phyloP scores from a whole-genome alignment of 1,284 basidiomycete species.

The Sutorius eximius region DNA sequence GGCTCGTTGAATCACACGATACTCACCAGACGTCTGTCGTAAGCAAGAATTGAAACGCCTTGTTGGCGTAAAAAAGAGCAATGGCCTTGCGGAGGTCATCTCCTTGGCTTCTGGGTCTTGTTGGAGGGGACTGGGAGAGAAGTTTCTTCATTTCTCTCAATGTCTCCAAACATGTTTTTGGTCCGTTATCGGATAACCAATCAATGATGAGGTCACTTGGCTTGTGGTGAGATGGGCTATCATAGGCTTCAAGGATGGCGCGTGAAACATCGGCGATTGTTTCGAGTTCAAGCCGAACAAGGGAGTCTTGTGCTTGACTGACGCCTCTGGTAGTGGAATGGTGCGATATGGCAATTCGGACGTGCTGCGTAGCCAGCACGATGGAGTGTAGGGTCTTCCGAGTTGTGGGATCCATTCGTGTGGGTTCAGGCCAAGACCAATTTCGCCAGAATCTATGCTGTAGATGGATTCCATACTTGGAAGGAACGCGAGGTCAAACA shows the following conservation, averaged over 20 bases:
- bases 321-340: neutral
- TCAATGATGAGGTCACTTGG: conserved; percentile 2
- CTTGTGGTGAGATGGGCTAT: neutral
- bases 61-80: neutral
- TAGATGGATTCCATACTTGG: no score
- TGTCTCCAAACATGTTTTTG: conserved; percentile 5
- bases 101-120: neutral
- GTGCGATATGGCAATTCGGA: neutral
- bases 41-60: conserved; percentile 8
- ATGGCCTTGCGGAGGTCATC: neutral
- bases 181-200: conserved; percentile 9
- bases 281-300: conserved; percentile 14
- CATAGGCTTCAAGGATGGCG: conserved; percentile 2
- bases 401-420: conserved; percentile 7
- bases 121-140: neutral
- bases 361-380: neutral
- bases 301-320: conserved; percentile 8
- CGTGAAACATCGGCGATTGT: conserved; percentile 1
- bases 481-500: no score
- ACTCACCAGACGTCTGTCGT: conserved; percentile 12
- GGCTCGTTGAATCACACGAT: neutral
- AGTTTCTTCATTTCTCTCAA: neutral
- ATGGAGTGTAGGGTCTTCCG: conserved; percentile 1
- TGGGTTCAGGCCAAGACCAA: no score
- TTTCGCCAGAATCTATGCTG: no score